Percentiles rank a stretch among this genome's conserved stretches.
Evolutionary conservation across 208 protist species (phyloP).

Genomic region (Crithidia sp.): DNA sequence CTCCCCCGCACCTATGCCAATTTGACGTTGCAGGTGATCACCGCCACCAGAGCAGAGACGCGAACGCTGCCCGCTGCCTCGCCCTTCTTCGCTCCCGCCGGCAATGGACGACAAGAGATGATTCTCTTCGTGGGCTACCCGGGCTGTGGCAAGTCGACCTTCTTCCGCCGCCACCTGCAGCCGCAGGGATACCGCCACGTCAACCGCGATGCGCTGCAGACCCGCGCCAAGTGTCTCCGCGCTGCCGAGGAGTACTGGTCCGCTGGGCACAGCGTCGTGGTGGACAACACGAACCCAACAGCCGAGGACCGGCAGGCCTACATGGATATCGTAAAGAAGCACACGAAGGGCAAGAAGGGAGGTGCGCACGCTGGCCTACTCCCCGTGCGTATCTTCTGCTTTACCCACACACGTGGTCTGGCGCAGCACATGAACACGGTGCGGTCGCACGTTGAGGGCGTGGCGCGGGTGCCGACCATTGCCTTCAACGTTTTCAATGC

Average conservation of each 20-base stretch:
- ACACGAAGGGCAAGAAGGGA: neutral
- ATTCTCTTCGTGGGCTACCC: constrained; percentile 88
- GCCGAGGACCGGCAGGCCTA: constrained; percentile 56
- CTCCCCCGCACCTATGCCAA: constrained; percentile 56
- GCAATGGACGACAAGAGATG: constrained; percentile 68
- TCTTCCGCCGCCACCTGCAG: constrained; percentile 80
- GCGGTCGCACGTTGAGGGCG: constrained; percentile 45
- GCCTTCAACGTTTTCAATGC: constrained; percentile 68
- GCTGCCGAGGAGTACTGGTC: constrained; percentile 45
- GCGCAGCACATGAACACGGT: constrained; percentile 84
- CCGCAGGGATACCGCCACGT: constrained; percentile 81
- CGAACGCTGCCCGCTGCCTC: constrained; percentile 17
- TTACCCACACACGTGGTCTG: constrained; percentile 57
- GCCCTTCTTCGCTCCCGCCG: constrained; percentile 22
- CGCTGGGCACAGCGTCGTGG: constrained; percentile 72
- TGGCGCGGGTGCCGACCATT: constrained; percentile 47
- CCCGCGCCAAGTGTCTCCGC: constrained; percentile 66
- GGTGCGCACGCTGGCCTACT: neutral
- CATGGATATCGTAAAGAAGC: constrained; percentile 52
- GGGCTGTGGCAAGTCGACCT: constrained; percentile 91
- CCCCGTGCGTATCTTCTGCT: constrained; percentile 74
- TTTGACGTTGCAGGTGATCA: constrained; percentile 35
- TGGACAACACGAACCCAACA: constrained; percentile 93
- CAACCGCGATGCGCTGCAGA: constrained; percentile 83
- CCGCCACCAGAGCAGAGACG: constrained; percentile 10